These are phyloP conservation scores for Adiantum capillusveneris DNA, from an alignment of 75 land plant species.

Conservation along the genomic window DNA sequence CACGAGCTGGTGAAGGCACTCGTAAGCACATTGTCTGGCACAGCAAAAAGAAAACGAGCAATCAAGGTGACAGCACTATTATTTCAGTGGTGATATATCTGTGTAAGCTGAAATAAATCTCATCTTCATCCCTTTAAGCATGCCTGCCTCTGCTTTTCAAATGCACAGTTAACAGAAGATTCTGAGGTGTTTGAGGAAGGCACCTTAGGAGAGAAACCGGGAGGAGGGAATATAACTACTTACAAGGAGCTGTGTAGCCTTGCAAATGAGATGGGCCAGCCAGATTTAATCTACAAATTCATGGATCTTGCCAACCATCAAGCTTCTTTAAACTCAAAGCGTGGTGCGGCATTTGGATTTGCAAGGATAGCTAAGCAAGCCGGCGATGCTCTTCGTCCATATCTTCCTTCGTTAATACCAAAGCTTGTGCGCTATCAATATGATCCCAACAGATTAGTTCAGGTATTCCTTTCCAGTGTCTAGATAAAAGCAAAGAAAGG, in stretches of 20 bases:
- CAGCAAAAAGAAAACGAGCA: constrained; percentile 87
- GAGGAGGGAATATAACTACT: constrained; percentile 91
- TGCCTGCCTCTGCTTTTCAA: neutral
- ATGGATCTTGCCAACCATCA: constrained; percentile 99
- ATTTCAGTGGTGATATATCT: neutral
- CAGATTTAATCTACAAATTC: constrained; percentile 93
- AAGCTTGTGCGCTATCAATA: constrained; percentile 96
- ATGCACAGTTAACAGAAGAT: constrained; percentile 70
- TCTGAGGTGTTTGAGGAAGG: constrained; percentile 93
- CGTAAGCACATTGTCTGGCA: constrained; percentile 79
- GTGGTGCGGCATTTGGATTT: constrained; percentile 99
- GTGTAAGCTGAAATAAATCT: neutral
- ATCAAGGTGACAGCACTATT: constrained; percentile 49
- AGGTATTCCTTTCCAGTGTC: constrained; percentile 34
- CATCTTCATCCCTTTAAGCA: constrained; percentile 5
- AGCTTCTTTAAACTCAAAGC: constrained; percentile 86
- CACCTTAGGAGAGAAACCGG: constrained; percentile 64
- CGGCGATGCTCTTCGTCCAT: constrained; percentile 85
- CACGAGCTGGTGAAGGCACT: constrained; percentile 79
- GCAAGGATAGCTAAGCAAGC: constrained; percentile 97
- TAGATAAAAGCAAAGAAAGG: neutral
- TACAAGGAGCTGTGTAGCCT: constrained; percentile 94
- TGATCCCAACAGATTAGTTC: constrained; percentile 96
- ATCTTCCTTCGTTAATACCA: constrained; percentile 63
- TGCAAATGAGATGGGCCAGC: constrained; percentile 99